Conservation (phyloP, 2,329 filamentous ascomycete genomes). For the Trichoderma sp. region DNA sequence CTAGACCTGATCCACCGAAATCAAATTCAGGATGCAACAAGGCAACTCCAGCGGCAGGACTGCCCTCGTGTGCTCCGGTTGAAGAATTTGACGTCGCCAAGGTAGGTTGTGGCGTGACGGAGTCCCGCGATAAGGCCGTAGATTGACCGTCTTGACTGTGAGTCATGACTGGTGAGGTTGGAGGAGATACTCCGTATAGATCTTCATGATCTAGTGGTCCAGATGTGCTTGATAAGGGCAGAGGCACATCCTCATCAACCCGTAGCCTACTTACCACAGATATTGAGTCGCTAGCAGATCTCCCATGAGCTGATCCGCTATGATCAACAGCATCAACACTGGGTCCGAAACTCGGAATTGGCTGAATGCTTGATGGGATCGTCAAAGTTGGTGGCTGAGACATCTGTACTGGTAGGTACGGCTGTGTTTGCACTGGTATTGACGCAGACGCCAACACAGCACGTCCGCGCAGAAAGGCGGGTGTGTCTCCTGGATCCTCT, state of each 20-base stretch:
- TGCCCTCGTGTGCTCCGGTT: neutral
- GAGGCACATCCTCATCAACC: slow-evolving; percentile 32
- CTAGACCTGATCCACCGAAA: slow-evolving; percentile 2
- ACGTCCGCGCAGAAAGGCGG: slow-evolving; percentile 57
- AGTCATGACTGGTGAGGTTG: slow-evolving; percentile 40
- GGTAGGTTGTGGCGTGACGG: neutral
- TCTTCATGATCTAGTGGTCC: slow-evolving; percentile 36
- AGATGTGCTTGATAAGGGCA: slow-evolving; percentile 40
- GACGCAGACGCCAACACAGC: slow-evolving; percentile 39
- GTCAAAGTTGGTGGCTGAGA: neutral
- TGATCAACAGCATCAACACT: slow-evolving; percentile 1
- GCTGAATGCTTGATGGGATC: neutral
- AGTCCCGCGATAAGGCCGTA: slow-evolving; percentile 28
- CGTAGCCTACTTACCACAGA: slow-evolving; percentile 33
- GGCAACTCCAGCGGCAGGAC: neutral
- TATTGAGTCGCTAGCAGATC: slow-evolving; percentile 42
- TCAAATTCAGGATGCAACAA: slow-evolving; percentile 9
- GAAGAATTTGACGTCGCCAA: neutral
- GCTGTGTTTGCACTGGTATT: neutral
- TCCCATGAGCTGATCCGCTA: slow-evolving; percentile 35
- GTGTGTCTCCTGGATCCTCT: slow-evolving; percentile 60
- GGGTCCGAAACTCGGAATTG: neutral
- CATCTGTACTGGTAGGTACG: neutral
- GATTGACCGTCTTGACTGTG: slow-evolving; percentile 6
- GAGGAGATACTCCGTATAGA: slow-evolving; percentile 52